Conservation (phyloP, 768 basidiomycete species). For the Hygrocybe punicea region DNA sequence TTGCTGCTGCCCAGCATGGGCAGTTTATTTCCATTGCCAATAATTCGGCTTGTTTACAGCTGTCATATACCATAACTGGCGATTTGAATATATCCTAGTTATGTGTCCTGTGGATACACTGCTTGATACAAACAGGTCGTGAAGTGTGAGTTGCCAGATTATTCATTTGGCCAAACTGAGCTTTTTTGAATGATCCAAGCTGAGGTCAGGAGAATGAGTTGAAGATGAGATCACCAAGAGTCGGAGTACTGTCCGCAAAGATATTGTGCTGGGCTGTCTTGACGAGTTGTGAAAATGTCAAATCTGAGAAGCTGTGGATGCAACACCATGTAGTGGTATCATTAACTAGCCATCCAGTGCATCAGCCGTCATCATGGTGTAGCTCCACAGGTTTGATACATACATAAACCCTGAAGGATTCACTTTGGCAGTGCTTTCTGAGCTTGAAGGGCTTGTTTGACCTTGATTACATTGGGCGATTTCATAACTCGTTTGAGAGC, state of each 20-base stretch:
- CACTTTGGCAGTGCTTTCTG: no score
- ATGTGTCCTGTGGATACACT: not conserved
- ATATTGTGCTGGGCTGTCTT: not conserved
- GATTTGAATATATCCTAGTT: not conserved
- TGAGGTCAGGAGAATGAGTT: not conserved
- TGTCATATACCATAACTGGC: not conserved
- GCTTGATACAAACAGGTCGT: not conserved
- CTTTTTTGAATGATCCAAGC: not conserved
- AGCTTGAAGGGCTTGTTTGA: no score
- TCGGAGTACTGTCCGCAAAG: not conserved
- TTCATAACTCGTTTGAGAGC: no score
- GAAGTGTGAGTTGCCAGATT: not conserved
- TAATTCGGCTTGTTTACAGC: not conserved
- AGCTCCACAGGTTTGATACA: no score
- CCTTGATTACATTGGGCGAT: no score
- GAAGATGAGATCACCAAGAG: not conserved
- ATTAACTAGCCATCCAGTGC: no score
- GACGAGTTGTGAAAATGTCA: not conserved
- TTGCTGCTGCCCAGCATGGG: not conserved
- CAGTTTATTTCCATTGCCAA: not conserved
- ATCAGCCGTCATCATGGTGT: no score
- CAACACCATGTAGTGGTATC: no score
- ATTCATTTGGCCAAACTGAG: not conserved
- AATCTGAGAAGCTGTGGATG: no score
- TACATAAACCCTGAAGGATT: no score